These are phyloP conservation scores for Globisporangium uncinulatum DNA, from an alignment of 352 stramenopile genomes.

Conservation along the genomic window DNA sequence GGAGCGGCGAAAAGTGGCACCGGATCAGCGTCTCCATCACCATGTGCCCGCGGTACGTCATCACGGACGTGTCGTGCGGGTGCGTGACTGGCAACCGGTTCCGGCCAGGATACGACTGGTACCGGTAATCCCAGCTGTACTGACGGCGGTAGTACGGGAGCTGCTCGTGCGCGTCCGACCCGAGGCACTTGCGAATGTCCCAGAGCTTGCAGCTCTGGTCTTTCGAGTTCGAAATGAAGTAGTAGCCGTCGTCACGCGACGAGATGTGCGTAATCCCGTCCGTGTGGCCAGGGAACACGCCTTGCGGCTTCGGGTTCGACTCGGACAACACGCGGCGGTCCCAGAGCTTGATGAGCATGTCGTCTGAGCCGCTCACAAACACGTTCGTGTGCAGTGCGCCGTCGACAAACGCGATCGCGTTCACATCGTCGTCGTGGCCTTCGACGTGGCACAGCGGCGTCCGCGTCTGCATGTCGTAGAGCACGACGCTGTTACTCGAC, in stretches of 20 bases:
- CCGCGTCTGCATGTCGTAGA: slow-evolving; percentile 79
- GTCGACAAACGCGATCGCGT: slow-evolving; percentile 82
- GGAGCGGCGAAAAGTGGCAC: slow-evolving; percentile 81
- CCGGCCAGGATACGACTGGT: slow-evolving; percentile 68
- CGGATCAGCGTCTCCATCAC: slow-evolving; percentile 82
- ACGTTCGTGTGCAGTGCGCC: slow-evolving; percentile 76
- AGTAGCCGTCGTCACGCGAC: slow-evolving; percentile 80
- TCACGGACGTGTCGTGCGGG: slow-evolving; percentile 67
- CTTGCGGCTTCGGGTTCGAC: slow-evolving; percentile 63
- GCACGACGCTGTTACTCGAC: slow-evolving; percentile 61
- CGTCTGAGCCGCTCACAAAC: slow-evolving; percentile 82
- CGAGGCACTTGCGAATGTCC: slow-evolving; percentile 78
- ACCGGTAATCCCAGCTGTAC: slow-evolving; percentile 81
- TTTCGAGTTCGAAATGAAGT: slow-evolving; percentile 87
- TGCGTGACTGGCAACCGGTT: slow-evolving; percentile 50
- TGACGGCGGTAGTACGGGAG: slow-evolving; percentile 38
- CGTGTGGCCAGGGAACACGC: slow-evolving; percentile 79
- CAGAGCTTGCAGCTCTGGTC: slow-evolving; percentile 83
- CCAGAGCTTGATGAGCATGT: slow-evolving; percentile 83
- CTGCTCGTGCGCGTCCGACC: slow-evolving; percentile 35
- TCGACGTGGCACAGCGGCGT: slow-evolving; percentile 62
- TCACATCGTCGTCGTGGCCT: slow-evolving; percentile 75
- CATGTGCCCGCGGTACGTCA: slow-evolving; percentile 81
- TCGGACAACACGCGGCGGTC: slow-evolving; percentile 75
- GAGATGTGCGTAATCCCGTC: slow-evolving; percentile 80